Conservation (phyloP, 495 filamentous ascomycete species). For the Bacidia gigantensis region DNA sequence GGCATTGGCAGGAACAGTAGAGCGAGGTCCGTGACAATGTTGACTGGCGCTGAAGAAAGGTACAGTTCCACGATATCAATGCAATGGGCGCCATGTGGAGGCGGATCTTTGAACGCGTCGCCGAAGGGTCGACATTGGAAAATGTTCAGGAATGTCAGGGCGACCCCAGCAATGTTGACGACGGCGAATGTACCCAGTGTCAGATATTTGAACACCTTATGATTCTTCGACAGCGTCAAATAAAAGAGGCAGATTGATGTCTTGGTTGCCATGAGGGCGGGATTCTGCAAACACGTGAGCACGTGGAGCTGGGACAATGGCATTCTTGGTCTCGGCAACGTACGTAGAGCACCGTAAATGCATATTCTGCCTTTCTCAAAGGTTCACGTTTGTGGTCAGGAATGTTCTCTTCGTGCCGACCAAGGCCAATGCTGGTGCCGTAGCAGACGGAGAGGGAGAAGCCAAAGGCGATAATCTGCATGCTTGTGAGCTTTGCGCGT, state of each 20-base stretch:
- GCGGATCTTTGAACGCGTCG: slow-evolving; percentile 43
- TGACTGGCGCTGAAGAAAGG: slow-evolving; percentile 69
- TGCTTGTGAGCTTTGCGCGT: neutral
- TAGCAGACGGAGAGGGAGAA: slow-evolving; percentile 66
- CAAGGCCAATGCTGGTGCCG: slow-evolving; percentile 56
- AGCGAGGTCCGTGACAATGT: slow-evolving; percentile 72
- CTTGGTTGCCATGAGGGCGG: slow-evolving; percentile 76
- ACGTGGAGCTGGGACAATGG: slow-evolving; percentile 2
- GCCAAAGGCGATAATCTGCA: slow-evolving; percentile 54
- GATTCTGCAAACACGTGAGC: slow-evolving; percentile 50
- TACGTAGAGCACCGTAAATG: slow-evolving; percentile 73
- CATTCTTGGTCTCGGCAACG: slow-evolving; percentile 20
- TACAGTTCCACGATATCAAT: slow-evolving; percentile 69
- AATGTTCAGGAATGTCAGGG: slow-evolving; percentile 73
- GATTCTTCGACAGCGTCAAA: slow-evolving; percentile 60
- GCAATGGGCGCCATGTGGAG: slow-evolving; percentile 36
- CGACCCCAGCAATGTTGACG: slow-evolving; percentile 63
- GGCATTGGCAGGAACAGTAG: slow-evolving; percentile 78
- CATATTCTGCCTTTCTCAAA: slow-evolving; percentile 60
- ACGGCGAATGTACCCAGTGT: slow-evolving; percentile 57
- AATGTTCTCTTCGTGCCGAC: slow-evolving; percentile 59
- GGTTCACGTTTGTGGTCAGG: slow-evolving; percentile 26
- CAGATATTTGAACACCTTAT: slow-evolving; percentile 55
- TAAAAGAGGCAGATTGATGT: slow-evolving; percentile 87
- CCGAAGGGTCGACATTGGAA: slow-evolving; percentile 72